phyloP scores from a whole-genome alignment of 2,329 filamentous ascomycete genomes.

The Pseudocercospora musae region DNA sequence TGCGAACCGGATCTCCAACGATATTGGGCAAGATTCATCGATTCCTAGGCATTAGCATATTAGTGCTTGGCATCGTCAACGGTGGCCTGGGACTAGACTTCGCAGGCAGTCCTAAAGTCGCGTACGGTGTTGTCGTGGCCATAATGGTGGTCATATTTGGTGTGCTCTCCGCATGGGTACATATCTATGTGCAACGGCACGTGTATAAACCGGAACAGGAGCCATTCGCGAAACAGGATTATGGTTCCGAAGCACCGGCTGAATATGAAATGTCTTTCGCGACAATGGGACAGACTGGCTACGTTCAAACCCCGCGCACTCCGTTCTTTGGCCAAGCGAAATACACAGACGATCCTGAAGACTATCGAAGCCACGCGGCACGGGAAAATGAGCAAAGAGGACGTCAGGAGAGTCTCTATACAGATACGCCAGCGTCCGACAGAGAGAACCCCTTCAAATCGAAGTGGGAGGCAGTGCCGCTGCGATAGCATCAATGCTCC shows the following conservation, averaged over 20 bases:
- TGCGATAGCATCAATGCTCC: constrained; percentile 7
- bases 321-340: constrained; percentile 13
- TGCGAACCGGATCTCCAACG: constrained; percentile 34
- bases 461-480: constrained; percentile 23
- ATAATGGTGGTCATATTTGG: constrained; percentile 22
- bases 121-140: constrained; percentile 23
- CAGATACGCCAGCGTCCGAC: constrained; percentile 22
- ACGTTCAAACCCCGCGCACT: constrained; percentile 24
- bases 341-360: background rate
- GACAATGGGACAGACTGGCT: constrained; percentile 13
- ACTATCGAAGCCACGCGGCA: background rate
- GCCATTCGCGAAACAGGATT: constrained; percentile 8
- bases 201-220: constrained; percentile 24
- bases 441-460: constrained; percentile 20
- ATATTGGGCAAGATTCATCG: constrained; percentile 53
- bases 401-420: constrained; percentile 20
- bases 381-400: background rate
- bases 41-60: constrained; percentile 55
- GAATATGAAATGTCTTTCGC: constrained; percentile 26
- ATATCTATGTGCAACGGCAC: constrained; percentile 16
- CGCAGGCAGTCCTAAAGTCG: constrained; percentile 42
- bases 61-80: constrained; percentile 55
- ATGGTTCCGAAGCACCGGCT: constrained; percentile 10
- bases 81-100: constrained; percentile 59
- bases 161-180: constrained; percentile 11